phyloP scores from a whole-genome alignment of 768 basidiomycete species.

The Podaxis mareebaensis region DNA sequence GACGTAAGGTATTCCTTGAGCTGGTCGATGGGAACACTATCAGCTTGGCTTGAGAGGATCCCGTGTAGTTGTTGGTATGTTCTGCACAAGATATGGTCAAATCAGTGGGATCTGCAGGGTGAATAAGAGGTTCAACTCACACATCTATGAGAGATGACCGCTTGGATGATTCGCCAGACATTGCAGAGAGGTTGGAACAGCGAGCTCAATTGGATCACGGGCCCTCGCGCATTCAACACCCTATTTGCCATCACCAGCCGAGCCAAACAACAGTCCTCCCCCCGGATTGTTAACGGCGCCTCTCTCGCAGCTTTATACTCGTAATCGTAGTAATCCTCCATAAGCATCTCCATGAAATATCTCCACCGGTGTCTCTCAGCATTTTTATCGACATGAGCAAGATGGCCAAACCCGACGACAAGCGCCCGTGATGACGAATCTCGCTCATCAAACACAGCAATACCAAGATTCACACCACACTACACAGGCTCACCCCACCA shows the following conservation, averaged over 20 bases:
- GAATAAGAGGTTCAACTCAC: slow-evolving; percentile 9
- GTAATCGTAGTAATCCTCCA: background rate
- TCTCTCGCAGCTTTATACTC: background rate
- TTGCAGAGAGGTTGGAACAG: slow-evolving; percentile 3
- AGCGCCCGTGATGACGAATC: slow-evolving; percentile 3
- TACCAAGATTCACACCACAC: background rate
- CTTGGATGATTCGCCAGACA: slow-evolving; percentile 17
- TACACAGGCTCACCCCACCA: background rate
- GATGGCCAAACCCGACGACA: background rate
- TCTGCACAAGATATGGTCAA: slow-evolving; percentile 30
- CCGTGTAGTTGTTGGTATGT: slow-evolving; percentile 63
- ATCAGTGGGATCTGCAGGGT: background rate
- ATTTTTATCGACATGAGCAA: background rate
- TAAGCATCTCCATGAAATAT: background rate
- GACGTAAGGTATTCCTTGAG: slow-evolving; percentile 57
- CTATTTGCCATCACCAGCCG: slow-evolving; percentile 1
- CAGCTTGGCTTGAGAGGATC: slow-evolving; percentile 53
- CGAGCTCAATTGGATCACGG: too few species aligned
- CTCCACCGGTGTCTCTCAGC: background rate
- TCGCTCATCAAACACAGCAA: background rate
- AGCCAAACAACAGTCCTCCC: background rate
- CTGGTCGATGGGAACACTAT: slow-evolving; percentile 59
- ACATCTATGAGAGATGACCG: slow-evolving; percentile 22
- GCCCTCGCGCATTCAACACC: background rate
- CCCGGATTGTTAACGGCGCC: background rate